A percentile compares a stretch with the other conserved stretches of the same genome.
These are phyloP conservation scores for Kurtzmaniella cleridarum DNA, from an alignment of 805 yeast species.

Conservation along the genomic window DNA sequence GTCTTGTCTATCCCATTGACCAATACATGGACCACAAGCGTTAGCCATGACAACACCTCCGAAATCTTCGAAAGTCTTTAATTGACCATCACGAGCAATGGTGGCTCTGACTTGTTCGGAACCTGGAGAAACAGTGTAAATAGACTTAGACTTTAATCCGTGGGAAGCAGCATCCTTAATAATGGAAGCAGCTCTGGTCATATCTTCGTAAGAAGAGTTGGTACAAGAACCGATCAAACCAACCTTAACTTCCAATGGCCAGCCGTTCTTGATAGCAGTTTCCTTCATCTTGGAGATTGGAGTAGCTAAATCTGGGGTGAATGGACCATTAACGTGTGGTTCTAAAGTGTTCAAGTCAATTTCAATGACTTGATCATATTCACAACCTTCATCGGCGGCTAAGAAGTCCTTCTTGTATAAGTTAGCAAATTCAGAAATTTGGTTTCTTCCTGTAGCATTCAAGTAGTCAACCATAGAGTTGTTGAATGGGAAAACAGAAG, in stretches of 20 bases:
- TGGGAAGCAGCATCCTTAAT: slow-evolving; percentile 85
- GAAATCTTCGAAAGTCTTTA: slow-evolving; percentile 79
- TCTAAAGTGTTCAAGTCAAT: slow-evolving; percentile 84
- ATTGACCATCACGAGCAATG: slow-evolving; percentile 92
- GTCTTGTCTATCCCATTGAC: slow-evolving; percentile 97
- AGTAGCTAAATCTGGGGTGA: slow-evolving; percentile 96
- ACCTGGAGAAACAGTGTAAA: slow-evolving; percentile 95
- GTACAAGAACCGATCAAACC: slow-evolving; percentile 98
- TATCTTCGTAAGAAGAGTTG: slow-evolving; percentile 96
- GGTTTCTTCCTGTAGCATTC: slow-evolving; percentile 77
- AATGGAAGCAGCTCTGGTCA: slow-evolving; percentile 93
- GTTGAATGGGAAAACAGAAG: slow-evolving; percentile 96
- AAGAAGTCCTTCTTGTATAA: slow-evolving; percentile 59
- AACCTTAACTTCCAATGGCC: slow-evolving; percentile 92
- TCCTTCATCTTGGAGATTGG: slow-evolving; percentile 85
- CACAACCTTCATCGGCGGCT: slow-evolving; percentile 87
- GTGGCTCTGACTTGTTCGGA: slow-evolving; percentile 98
- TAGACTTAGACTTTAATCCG: slow-evolving; percentile 87
- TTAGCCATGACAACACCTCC: slow-evolving; percentile 95
- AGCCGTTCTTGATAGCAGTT: slow-evolving; percentile 75
- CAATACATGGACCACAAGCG: slow-evolving; percentile 99
- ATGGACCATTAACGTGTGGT: slow-evolving; percentile 97
- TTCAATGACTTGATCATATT: slow-evolving; percentile 90
- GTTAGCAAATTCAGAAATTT: slow-evolving; percentile 78
- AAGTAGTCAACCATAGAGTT: slow-evolving; percentile 83